A percentile compares a stretch with the other conserved stretches of the same genome.
Evolutionary conservation across 2,329 filamentous ascomycete species (phyloP).

Genomic region (Colletotrichum agaves): DNA sequence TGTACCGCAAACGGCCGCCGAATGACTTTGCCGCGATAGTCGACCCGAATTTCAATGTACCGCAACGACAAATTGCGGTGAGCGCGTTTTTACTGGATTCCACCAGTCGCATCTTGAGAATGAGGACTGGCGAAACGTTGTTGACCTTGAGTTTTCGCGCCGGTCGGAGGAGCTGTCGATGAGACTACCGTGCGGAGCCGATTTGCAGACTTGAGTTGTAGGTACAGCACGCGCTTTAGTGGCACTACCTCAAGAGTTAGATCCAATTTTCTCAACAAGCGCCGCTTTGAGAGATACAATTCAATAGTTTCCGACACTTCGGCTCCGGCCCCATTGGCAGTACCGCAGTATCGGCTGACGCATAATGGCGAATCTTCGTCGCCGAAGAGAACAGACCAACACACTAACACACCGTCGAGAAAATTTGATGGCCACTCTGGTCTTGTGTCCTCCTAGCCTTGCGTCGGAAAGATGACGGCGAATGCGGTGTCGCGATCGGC

Average conservation of each 20-base stretch:
- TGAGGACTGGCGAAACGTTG: too few species aligned
- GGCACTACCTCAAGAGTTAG: too few species aligned
- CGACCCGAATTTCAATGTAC: neutral
- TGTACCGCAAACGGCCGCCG: neutral
- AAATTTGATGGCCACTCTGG: neutral
- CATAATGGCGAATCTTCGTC: neutral
- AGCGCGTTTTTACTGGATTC: neutral
- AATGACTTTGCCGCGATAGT: neutral
- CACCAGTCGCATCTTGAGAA: neutral
- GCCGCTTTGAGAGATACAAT: neutral
- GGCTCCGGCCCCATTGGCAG: neutral
- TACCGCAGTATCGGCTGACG: neutral
- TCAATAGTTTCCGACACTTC: slow-evolving; percentile 12
- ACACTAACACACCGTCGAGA: neutral
- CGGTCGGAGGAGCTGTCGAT: neutral
- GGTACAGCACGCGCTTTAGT: neutral
- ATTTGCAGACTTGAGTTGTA: slow-evolving; percentile 17
- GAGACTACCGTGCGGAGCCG: slow-evolving; percentile 10
- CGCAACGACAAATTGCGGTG: neutral
- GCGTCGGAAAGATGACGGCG: neutral
- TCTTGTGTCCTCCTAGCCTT: neutral
- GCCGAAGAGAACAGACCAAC: neutral
- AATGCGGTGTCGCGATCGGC: slow-evolving; percentile 11
- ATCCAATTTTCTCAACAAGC: neutral
- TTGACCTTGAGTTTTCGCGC: too few species aligned